Conservation (phyloP, 495 filamentous ascomycete species). For the Hypoxylon fuscum region DNA sequence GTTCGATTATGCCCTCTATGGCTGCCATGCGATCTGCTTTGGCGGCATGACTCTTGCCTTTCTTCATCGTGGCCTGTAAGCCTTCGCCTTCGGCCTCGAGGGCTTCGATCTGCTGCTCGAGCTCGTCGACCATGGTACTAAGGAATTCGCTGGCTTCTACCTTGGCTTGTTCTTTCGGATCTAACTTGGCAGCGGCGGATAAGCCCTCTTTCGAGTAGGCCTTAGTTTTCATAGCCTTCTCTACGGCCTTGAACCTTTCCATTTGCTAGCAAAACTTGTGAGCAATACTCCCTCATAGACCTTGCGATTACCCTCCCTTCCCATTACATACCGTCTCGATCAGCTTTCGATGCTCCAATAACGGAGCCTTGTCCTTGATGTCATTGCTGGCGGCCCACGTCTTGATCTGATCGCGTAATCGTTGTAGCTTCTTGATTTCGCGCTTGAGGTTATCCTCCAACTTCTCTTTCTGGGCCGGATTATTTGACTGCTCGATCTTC, state of each 20-base stretch:
- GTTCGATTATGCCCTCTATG: constrained; percentile 83
- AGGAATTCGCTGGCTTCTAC: constrained; percentile 86
- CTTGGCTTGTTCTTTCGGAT: constrained; percentile 95
- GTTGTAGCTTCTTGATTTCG: constrained; percentile 99
- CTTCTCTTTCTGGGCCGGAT: constrained; percentile 96
- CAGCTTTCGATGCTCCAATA: constrained; percentile 89
- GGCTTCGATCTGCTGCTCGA: constrained; percentile 90
- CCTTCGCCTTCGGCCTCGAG: constrained; percentile 91
- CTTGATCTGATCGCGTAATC: constrained; percentile 98
- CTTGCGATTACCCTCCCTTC: constrained; percentile 11
- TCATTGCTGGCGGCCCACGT: constrained; percentile 97
- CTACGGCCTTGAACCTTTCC: constrained; percentile 99
- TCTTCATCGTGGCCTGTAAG: constrained; percentile 89
- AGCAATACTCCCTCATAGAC: constrained; percentile 15
- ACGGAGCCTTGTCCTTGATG: constrained; percentile 97
- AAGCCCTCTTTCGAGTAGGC: constrained; percentile 98
- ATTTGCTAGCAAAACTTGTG: constrained; percentile 78
- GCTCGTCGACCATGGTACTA: constrained; percentile 85
- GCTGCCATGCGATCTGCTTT: constrained; percentile 89
- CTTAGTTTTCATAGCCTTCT: constrained; percentile 99
- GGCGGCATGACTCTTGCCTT: constrained; percentile 82
- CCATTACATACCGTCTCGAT: constrained; percentile 84
- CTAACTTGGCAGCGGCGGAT: constrained; percentile 86
- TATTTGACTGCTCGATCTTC: constrained; percentile 89
- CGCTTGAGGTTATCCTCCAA: constrained; percentile 96